A percentile compares a stretch with the other conserved stretches of the same genome.
Evolutionary conservation across 2,329 filamentous ascomycete species (phyloP).

Genomic region (Colletotrichum brevisporum): DNA sequence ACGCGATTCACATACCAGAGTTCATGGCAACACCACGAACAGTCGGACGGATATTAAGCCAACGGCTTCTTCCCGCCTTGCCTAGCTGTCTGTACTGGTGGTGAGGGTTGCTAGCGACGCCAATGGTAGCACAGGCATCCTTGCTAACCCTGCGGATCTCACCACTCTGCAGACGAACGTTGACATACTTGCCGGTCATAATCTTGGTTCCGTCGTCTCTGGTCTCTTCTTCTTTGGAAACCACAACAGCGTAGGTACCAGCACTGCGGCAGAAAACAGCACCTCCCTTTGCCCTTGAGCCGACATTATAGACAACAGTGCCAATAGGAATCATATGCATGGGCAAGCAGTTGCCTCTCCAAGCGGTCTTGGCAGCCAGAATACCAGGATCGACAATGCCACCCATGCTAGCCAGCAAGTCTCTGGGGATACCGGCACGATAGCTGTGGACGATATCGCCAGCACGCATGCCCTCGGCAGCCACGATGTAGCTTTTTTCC

Average conservation of each 20-base stretch:
- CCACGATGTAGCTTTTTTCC: constrained; percentile 90
- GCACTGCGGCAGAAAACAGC: constrained; percentile 96
- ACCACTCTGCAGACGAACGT: constrained; percentile 89
- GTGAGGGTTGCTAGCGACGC: constrained; percentile 92
- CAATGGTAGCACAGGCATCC: constrained; percentile 94
- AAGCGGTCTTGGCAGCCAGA: constrained; percentile 92
- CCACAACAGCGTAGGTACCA: constrained; percentile 89
- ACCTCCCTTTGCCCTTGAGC: constrained; percentile 78
- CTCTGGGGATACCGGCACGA: constrained; percentile 87
- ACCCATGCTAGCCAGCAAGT: constrained; percentile 92
- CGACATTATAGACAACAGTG: constrained; percentile 93
- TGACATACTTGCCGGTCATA: constrained; percentile 83
- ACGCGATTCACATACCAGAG: constrained; percentile 73
- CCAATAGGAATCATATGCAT: constrained; percentile 96
- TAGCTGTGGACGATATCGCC: constrained; percentile 96
- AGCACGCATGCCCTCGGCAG: constrained; percentile 92
- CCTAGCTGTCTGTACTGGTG: constrained; percentile 92
- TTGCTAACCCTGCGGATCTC: constrained; percentile 91
- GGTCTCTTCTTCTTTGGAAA: constrained; percentile 88
- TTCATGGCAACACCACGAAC: constrained; percentile 99
- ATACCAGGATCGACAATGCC: constrained; percentile 95
- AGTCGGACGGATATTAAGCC: constrained; percentile 94
- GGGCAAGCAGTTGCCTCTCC: constrained; percentile 94
- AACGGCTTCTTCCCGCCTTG: constrained; percentile 93
- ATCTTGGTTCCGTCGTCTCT: constrained; percentile 71